Percentiles rank a stretch among this genome's conserved stretches.
phyloP scores from a whole-genome alignment of 495 filamentous ascomycete genomes.

The Penicillium steckii region DNA sequence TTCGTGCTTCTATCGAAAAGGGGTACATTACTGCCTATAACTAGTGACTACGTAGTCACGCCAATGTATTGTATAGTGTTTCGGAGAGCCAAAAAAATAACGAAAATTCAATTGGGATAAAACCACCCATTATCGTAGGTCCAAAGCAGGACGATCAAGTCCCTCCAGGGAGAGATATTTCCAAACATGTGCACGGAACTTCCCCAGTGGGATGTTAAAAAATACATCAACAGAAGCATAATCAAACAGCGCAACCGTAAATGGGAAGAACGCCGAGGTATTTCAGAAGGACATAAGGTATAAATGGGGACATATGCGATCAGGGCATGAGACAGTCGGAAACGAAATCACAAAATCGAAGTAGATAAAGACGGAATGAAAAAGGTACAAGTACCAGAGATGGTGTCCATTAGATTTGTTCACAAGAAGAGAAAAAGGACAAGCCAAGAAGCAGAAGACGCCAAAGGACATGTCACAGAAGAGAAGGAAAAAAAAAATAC shows the following conservation, averaged over 20 bases:
- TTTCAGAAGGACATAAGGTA: slow-evolving; percentile 1
- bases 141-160: neutral
- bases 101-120: neutral
- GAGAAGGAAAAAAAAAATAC: slow-evolving; percentile 11
- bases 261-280: neutral
- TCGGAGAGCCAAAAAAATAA: neutral
- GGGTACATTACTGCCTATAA: too few relatives aligned
- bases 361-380: neutral
- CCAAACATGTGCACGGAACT: slow-evolving; percentile 15
- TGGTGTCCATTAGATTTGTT: slow-evolving; percentile 17
- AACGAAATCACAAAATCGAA: neutral
- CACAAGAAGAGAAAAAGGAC: slow-evolving; percentile 15
- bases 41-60: too few relatives aligned
- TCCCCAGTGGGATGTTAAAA: neutral
- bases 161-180: neutral
- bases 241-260: neutral
- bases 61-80: too few relatives aligned
- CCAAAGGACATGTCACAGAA: neutral
- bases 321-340: neutral
- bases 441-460: slow-evolving; percentile 14
- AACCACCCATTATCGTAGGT: slow-evolving; percentile 6
- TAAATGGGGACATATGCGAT: neutral
- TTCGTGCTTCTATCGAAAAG: too few relatives aligned
- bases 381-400: neutral
- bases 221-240: slow-evolving; percentile 1